These are phyloP conservation scores for Ustanciosporium gigantosporum DNA, from an alignment of 1,284 basidiomycete species.

Conservation along the genomic window DNA sequence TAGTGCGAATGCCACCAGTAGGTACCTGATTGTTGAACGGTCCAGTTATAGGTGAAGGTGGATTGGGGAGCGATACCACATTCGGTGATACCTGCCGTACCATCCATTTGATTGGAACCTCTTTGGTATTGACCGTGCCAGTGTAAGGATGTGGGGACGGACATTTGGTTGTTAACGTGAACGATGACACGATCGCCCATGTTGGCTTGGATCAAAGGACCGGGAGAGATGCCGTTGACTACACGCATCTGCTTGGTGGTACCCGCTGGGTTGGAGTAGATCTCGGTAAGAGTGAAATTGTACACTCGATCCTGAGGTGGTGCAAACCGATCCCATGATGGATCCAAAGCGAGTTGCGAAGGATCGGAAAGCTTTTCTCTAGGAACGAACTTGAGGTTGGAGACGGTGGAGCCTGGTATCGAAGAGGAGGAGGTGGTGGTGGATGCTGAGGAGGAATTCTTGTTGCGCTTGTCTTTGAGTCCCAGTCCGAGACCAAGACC, in stretches of 20 bases:
- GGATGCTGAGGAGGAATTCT: conserved; percentile 13
- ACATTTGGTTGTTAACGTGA: conserved; percentile 42
- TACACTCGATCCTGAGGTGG: conserved; percentile 36
- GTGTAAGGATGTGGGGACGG: conserved; percentile 35
- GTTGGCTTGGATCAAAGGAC: conserved; percentile 45
- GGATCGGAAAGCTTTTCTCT: conserved; percentile 20
- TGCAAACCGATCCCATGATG: conserved; percentile 37
- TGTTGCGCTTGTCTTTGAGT: too few species aligned
- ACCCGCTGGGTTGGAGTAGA: conserved; percentile 40
- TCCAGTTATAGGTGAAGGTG: conserved; percentile 44
- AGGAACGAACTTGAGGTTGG: conserved; percentile 43
- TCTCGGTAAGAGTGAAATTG: conserved; percentile 42
- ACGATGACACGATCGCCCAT: conserved; percentile 51
- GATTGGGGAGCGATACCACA: conserved; percentile 53
- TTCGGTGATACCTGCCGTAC: conserved; percentile 49
- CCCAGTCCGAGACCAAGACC: conserved; percentile 63
- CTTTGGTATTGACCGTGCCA: conserved; percentile 58
- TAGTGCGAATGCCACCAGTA: conserved; percentile 63
- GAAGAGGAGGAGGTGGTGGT: conserved; percentile 1
- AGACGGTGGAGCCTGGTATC: conserved; percentile 16
- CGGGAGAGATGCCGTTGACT: conserved; percentile 46
- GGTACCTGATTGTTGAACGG: conserved; percentile 60
- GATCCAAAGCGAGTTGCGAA: conserved; percentile 28
- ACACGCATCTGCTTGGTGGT: conserved; percentile 42
- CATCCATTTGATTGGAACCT: conserved; percentile 50